Evolutionary conservation across 2,329 filamentous ascomycete species (phyloP), one percentile per base, ranked within the genome.

Genomic region (Monosporascus sp.): DNA sequence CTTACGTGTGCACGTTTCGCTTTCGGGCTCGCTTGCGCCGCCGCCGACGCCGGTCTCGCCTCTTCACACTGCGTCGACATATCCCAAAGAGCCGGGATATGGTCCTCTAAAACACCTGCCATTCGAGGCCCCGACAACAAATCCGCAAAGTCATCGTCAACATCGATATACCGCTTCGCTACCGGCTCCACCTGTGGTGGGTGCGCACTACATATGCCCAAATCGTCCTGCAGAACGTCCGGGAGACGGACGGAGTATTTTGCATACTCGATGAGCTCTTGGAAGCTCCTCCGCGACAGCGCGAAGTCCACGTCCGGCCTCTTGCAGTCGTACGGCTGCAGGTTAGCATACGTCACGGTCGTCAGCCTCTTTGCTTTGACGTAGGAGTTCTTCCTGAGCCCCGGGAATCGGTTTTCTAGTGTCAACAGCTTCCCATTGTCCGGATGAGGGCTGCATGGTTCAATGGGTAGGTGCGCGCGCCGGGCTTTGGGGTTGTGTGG

Each of bases 351-450:
- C 9, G 14, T n/a, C 25, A 62, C 55, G n/a, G 38, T 35, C 37
- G 57, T 48, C 15, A 49, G 53, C 1, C 3, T 44, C 3, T 50
- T 47, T 37, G 59, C 59, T 20, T 60, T 54, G 4, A 63, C 56
- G 17, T 61, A 62, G 11, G 58, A 58, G 4, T 51, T 54, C 53
- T 58, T 63, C 18, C 48, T 20, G 25, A 63, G 45, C 37, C 47
- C 18, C 14, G 52, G 51, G 3, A 52, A 38, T 2, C 25, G 44
- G 17, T 59, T 51, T 2, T 56, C 53, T 22, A 62, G 55, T 9
- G 38, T 50, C 3, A 63, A 55, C 4, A 62, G 51, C 46, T 51
- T 61, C 6, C 55, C 56, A 24, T 61, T 62, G 45, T 63, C 60
- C 8, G 61, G 61, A 35, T 63, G 61, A 9, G 60, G 44, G 6